phyloP scores from a whole-genome alignment of 441 rosid species.

The Euphorbia corollata region DNA sequence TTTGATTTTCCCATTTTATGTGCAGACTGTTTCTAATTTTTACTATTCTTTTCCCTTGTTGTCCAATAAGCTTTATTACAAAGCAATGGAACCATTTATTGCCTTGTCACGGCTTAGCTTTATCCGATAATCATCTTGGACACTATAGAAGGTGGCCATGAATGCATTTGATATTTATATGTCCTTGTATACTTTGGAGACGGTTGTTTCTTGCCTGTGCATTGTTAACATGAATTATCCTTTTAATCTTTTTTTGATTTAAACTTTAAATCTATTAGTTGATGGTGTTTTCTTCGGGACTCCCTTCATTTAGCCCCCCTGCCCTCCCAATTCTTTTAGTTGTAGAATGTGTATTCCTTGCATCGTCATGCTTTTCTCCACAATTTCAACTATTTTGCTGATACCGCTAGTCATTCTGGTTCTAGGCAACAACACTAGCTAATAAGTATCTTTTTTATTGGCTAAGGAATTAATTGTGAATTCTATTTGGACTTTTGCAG shows the following conservation, averaged over 20 bases:
- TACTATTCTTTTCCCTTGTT: neutral
- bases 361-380: too few species aligned
- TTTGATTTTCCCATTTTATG: neutral
- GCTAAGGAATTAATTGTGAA: conserved; percentile 21
- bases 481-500: conserved; percentile 34
- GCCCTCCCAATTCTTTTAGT: too few species aligned
- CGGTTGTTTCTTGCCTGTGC: neutral
- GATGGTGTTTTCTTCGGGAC: neutral
- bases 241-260: neutral
- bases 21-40: neutral
- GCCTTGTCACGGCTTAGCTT: neutral
- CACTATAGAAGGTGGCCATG: neutral
- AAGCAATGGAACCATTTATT: neutral
- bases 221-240: neutral
- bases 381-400: neutral
- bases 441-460: neutral
- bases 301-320: neutral
- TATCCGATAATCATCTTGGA: neutral
- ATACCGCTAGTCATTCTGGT: neutral
- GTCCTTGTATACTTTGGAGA: neutral
- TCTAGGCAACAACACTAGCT: neutral
- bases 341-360: too few species aligned
- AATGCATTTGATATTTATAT: conserved; percentile 1
- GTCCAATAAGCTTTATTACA: neutral
- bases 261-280: too few species aligned